Base-by-base conservation (phyloP, 2,329 filamentous ascomycete genomes). In the Cercospora sesami region DNA sequence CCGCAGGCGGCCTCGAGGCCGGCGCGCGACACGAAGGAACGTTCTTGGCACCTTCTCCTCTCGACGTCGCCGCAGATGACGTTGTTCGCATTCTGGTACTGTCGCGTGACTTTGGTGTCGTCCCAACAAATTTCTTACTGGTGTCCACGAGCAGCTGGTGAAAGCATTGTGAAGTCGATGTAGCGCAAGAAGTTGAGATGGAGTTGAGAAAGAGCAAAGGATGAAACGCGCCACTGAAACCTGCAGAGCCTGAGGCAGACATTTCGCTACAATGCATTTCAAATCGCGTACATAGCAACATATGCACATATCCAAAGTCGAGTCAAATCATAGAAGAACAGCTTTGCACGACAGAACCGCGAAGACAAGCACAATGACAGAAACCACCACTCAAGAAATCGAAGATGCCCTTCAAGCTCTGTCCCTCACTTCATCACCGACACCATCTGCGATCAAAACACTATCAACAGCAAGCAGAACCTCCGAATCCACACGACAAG, bases 391-490 rank as follows among this genome's bases (percentile, higher is more conserved):
- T 1, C 26, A 30, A 51, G 60, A 51, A 18, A 42, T 64, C 33
- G 62, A 64, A 64, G 30, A 51, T 9, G 48, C 51, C 3, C 53
- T 64, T 4, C 12, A 21, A 21, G 45, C 62, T 10, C 62, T 64
- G 12, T n/a, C 45, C 51, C 30, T 64, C 18, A 26, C 9, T 21
- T 33, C 48, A 5, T 33, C 42, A 18, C 8, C 23, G 8, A 23
- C 31, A 42, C 39, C 59, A 8, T 55, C 30, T 33, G 66, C 62
- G 10, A 57, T 74, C 48, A 45, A 57, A 48, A 67, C 58, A 14
- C 67, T 76, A 31, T 72, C 73, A 9, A 59, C 60, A 18, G 71
- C 66, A 33, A 76, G 73, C 66, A 71, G 65, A 72, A 51, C 63
- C 9, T 53, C 65, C 39, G 33, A 55, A 18, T 42, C 59, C 26